phyloP scores from a whole-genome alignment of 805 yeast species.

The Saccharomycopsis fibuligera region DNA sequence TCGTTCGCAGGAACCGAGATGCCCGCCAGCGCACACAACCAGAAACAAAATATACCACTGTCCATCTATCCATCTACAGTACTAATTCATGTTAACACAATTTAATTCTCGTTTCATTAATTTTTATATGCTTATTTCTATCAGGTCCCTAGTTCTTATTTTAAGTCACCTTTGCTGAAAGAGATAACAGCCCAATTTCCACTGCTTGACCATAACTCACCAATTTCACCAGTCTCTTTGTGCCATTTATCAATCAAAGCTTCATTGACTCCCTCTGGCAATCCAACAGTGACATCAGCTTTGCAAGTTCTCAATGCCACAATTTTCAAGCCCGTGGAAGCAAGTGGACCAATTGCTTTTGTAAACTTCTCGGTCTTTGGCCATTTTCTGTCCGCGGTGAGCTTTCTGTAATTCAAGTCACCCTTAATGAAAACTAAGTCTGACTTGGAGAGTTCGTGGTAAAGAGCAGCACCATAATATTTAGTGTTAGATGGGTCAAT shows the following conservation, averaged over 20 bases:
- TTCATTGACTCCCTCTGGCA: conserved; percentile 66
- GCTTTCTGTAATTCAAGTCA: conserved; percentile 89
- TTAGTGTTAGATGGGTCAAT: conserved; percentile 44
- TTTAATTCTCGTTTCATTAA: no score
- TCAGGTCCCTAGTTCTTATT: no score
- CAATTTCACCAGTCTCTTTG: conserved; percentile 50
- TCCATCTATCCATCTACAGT: no score
- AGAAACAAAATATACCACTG: neutral
- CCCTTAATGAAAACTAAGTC: conserved; percentile 84
- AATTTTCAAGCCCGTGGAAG: conserved; percentile 53
- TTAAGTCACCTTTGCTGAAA: conserved; percentile 27
- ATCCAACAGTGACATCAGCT: conserved; percentile 91
- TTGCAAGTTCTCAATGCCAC: conserved; percentile 87
- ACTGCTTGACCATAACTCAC: conserved; percentile 75
- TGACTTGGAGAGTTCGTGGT: conserved; percentile 55
- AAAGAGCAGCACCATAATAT: conserved; percentile 50
- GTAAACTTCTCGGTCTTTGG: conserved; percentile 68
- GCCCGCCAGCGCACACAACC: neutral
- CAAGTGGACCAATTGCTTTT: conserved; percentile 64
- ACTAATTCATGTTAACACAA: no score
- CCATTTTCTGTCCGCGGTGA: conserved; percentile 91
- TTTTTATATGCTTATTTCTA: no score
- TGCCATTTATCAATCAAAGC: conserved; percentile 58
- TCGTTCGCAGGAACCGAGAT: no score
- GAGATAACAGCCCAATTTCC: conserved; percentile 95